Conservation (phyloP, 140 eudicot species). For the Stevia rebaudiana region DNA sequence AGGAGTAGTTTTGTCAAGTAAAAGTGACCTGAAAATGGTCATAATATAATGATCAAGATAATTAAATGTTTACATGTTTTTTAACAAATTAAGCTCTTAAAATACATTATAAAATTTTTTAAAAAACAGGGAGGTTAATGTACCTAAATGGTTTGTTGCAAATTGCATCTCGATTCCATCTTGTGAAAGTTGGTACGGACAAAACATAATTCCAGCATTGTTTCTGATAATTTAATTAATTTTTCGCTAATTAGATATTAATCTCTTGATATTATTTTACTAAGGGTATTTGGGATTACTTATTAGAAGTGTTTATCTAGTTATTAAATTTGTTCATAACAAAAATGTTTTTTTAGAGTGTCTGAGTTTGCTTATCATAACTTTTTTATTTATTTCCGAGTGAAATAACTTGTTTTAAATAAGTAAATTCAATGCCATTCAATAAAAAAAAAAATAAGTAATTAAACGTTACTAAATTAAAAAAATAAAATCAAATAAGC, state of each 20-base stretch:
- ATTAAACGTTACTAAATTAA: no score
- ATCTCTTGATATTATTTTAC: background rate
- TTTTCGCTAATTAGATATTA: slow-evolving; percentile 2
- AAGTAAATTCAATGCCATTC: background rate
- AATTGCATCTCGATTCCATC: slow-evolving; percentile 83
- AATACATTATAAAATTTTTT: background rate
- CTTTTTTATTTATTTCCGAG: background rate
- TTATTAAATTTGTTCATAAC: background rate
- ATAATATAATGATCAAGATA: slow-evolving; percentile 9
- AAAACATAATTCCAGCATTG: slow-evolving; percentile 92
- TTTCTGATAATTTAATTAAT: slow-evolving; percentile 41
- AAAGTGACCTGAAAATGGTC: slow-evolving; percentile 55
- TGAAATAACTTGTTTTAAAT: background rate
- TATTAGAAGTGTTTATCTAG: background rate
- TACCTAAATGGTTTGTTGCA: slow-evolving; percentile 67
- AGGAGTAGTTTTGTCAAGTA: slow-evolving; percentile 78
- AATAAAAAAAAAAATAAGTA: background rate
- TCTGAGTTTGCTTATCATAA: background rate
- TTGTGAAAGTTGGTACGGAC: slow-evolving; percentile 72
- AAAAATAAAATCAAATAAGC: background rate
- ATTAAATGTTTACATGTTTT: background rate
- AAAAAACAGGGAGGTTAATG: background rate
- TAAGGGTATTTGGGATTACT: background rate
- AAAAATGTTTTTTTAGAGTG: background rate
- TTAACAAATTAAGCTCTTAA: background rate